Percentiles rank a stretch among this genome's conserved stretches.
These are phyloP conservation scores for Psilocybe tampanensis DNA, from an alignment of 768 basidiomycete species.

Conservation along the genomic window DNA sequence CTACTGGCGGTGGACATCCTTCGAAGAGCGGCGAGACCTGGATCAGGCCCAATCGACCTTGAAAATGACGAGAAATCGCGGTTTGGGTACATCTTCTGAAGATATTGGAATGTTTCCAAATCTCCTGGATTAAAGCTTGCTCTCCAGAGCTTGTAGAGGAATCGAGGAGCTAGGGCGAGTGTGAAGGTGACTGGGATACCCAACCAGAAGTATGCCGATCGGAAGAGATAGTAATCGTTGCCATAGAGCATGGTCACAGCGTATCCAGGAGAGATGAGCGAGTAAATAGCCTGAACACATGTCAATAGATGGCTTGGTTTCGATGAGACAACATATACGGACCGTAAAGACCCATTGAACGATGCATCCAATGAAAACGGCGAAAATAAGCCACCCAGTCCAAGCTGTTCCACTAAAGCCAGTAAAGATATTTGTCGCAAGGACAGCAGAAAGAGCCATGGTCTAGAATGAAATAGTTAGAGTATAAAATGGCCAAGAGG, in stretches of 20 bases:
- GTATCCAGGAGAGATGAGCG: conserved; percentile 72
- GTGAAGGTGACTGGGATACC: conserved; percentile 68
- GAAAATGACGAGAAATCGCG: conserved; percentile 49
- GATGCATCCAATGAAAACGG: conserved; percentile 78
- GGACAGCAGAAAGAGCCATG: conserved; percentile 82
- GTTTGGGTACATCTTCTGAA: conserved; percentile 66
- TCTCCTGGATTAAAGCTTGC: conserved; percentile 76
- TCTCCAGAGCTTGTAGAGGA: conserved; percentile 69
- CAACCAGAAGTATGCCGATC: conserved; percentile 88
- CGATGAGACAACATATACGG: conserved; percentile 24
- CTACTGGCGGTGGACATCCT: conserved; percentile 9
- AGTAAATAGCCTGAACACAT: conserved; percentile 68
- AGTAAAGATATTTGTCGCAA: conserved; percentile 79
- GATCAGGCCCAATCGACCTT: conserved; percentile 21
- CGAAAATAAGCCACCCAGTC: conserved; percentile 89
- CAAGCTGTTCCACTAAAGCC: conserved; percentile 87
- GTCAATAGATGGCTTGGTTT: neutral
- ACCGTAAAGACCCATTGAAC: conserved; percentile 82
- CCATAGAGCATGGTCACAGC: conserved; percentile 72
- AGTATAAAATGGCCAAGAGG: neutral
- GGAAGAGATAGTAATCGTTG: conserved; percentile 76
- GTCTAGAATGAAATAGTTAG: conserved; percentile 40
- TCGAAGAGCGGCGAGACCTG: conserved; percentile 22
- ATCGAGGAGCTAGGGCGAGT: conserved; percentile 78
- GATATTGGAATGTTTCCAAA: conserved; percentile 75